Percentiles rank a stretch among this genome's conserved stretches.
phyloP scores from a whole-genome alignment of 768 basidiomycete species.

The Epithele typhae region DNA sequence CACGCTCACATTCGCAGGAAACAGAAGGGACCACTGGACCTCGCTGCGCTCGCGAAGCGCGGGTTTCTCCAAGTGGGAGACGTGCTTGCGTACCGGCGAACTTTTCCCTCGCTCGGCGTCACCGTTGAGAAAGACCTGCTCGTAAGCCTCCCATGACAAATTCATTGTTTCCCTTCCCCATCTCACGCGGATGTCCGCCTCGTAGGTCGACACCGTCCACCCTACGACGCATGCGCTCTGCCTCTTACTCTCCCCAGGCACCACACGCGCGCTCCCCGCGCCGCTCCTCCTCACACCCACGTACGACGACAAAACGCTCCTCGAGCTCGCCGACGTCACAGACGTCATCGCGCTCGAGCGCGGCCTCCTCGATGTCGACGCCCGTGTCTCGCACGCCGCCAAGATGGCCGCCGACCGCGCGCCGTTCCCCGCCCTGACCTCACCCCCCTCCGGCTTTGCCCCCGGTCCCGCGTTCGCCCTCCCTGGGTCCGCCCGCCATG shows the following conservation, averaged over 20 bases:
- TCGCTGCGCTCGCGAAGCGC: conserved; percentile 40
- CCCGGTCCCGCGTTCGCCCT: too few relatives aligned
- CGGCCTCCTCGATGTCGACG: conserved; percentile 47
- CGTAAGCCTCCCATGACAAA: conserved; percentile 23
- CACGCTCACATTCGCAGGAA: too few relatives aligned
- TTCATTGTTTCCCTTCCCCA: not conserved
- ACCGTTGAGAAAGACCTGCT: conserved; percentile 53
- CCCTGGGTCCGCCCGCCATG: too few relatives aligned
- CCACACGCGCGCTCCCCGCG: conserved; percentile 33
- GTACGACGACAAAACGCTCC: not conserved
- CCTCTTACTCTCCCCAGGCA: conserved; percentile 38
- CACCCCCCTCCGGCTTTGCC: too few relatives aligned
- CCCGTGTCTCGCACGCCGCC: conserved; percentile 36
- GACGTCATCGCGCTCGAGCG: conserved; percentile 47
- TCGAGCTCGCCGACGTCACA: conserved; percentile 18
- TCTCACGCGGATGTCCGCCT: not conserved
- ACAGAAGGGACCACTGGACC: conserved; percentile 26
- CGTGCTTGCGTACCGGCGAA: conserved; percentile 47
- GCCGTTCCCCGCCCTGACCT: not conserved
- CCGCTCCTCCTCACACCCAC: conserved; percentile 26
- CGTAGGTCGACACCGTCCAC: conserved; percentile 44
- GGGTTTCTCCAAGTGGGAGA: conserved; percentile 48
- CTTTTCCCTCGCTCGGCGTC: conserved; percentile 36
- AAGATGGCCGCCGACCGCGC: conserved; percentile 27
- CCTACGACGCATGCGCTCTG: conserved; percentile 37